phyloP scores from a whole-genome alignment of 805 yeast genomes.

The Candida sanyiensis region DNA sequence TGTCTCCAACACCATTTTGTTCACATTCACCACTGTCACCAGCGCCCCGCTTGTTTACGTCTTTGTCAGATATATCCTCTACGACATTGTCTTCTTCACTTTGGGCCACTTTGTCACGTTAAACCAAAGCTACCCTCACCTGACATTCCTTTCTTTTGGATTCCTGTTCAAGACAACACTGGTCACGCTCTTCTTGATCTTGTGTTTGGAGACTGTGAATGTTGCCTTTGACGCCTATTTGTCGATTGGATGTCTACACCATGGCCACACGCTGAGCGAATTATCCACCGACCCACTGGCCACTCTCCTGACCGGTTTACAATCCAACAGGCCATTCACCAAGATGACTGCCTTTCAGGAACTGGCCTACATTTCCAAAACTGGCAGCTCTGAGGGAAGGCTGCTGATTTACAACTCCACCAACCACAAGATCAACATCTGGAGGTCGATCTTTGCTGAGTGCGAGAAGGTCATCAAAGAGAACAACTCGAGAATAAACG shows the following conservation, averaged over 20 bases:
- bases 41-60: constrained; percentile 32
- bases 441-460: constrained; percentile 58
- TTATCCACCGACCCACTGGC: constrained; percentile 56
- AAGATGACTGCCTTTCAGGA: constrained; percentile 73
- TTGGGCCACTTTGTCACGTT: constrained; percentile 29
- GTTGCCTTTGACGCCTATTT: constrained; percentile 59
- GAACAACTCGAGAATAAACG: constrained; percentile 37
- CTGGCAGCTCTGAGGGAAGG: constrained; percentile 43
- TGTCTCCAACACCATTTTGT: constrained; percentile 34
- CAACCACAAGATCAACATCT: constrained; percentile 39
- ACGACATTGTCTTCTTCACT: constrained; percentile 32
- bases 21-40: constrained; percentile 22
- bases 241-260: constrained; percentile 66
- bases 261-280: constrained; percentile 54
- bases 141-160: constrained; percentile 27
- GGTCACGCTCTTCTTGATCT: constrained; percentile 31
- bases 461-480: constrained; percentile 50
- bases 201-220: constrained; percentile 51
- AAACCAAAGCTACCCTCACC: constrained; percentile 38
- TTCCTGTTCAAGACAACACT: constrained; percentile 29
- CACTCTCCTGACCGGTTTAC: constrained; percentile 59
- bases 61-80: constrained; percentile 37
- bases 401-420: constrained; percentile 47
- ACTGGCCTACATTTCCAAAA: constrained; percentile 55
- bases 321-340: constrained; percentile 43